These are phyloP conservation scores for Helichrysum umbraculigerum DNA, from an alignment of 129 eudicot genomes.

Conservation along the genomic window DNA sequence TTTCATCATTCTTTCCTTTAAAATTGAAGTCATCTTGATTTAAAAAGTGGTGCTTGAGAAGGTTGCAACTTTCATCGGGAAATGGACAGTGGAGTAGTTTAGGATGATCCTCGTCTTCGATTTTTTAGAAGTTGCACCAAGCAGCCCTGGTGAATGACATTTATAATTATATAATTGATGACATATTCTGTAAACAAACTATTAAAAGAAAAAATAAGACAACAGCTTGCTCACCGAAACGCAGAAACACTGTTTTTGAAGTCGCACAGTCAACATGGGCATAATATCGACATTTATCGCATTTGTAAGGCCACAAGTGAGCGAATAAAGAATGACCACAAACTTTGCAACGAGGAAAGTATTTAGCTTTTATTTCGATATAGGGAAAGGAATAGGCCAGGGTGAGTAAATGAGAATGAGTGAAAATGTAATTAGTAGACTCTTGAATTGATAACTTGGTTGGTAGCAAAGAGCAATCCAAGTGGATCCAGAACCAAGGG, in stretches of 20 bases:
- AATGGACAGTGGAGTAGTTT: conserved; percentile 9
- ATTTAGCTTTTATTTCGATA: background rate
- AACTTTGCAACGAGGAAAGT: background rate
- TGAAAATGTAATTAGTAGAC: background rate
- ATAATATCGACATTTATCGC: background rate
- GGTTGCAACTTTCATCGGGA: conserved; percentile 20
- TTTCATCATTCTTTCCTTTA: background rate
- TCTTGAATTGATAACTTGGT: background rate
- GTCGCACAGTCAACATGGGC: background rate
- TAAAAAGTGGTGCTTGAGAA: background rate
- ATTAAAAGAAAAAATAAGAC: background rate
- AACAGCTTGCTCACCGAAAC: background rate
- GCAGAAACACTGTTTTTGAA: background rate
- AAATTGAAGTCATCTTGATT: background rate
- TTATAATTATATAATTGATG: background rate
- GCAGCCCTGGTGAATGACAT: background rate
- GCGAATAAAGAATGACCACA: fast-evolving
- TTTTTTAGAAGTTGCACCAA: background rate
- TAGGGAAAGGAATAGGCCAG: background rate
- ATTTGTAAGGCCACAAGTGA: background rate
- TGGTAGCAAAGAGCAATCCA: background rate
- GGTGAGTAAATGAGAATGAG: background rate
- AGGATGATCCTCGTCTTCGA: background rate
- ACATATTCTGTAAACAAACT: background rate
- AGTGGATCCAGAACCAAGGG: background rate